A percentile compares a stretch with the other conserved stretches of the same genome.
These are phyloP conservation scores for Saksenaea oblongispora DNA, from an alignment of 371 early-diverging fungal species.

Conservation along the genomic window DNA sequence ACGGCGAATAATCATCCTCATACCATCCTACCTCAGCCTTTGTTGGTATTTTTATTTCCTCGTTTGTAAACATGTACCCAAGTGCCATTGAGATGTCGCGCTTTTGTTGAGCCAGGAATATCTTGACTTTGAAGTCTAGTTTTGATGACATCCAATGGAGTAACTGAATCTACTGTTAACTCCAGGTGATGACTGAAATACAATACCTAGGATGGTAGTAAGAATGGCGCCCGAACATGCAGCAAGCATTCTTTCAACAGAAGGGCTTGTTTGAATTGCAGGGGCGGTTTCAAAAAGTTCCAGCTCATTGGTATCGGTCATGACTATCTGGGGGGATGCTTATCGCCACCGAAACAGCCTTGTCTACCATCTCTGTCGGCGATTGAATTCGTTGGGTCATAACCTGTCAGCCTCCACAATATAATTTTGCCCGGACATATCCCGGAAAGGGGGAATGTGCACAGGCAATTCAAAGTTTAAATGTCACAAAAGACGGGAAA, in stretches of 20 bases:
- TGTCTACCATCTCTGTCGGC: not conserved
- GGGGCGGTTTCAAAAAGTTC: not conserved
- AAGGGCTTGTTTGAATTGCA: not conserved
- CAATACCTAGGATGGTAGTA: not conserved
- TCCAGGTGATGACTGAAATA: too few relatives aligned
- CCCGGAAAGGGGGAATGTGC: too few relatives aligned
- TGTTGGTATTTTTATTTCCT: not conserved
- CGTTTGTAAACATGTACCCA: constrained; percentile 15
- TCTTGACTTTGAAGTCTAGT: constrained; percentile 87
- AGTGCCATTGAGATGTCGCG: constrained; percentile 28
- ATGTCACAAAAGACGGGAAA: too few relatives aligned
- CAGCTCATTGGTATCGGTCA: not conserved
- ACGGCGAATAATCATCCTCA: constrained; percentile 74
- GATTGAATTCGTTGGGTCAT: not conserved
- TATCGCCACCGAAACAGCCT: not conserved
- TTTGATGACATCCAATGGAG: constrained; percentile 93
- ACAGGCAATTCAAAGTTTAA: too few relatives aligned
- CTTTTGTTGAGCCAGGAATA: constrained; percentile 13
- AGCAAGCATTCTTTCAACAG: not conserved
- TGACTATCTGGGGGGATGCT: not conserved
- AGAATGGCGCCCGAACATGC: not conserved
- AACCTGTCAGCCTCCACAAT: too few relatives aligned
- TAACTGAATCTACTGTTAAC: constrained; percentile 26
- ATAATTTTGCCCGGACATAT: not conserved
- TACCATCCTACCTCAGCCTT: constrained; percentile 61